Base-by-base conservation (phyloP, 805 yeast species). In the Wickerhamiella brachini region DNA sequence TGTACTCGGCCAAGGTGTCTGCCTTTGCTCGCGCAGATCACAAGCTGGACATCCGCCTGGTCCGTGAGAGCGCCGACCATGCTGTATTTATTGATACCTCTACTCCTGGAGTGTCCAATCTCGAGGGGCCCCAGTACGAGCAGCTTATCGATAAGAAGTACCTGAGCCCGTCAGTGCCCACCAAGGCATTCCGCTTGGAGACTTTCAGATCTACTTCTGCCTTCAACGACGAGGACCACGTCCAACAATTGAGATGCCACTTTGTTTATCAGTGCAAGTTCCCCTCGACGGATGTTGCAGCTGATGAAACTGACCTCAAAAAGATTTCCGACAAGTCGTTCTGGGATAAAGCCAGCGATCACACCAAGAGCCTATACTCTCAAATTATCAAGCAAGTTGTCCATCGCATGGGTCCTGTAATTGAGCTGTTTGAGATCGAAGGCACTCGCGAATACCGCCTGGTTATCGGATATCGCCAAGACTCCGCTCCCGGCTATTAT, bases 1-100 rank as follows among this genome's bases (percentile, higher is more conserved):
- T 90, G 50, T 90, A 90, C 68, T 85, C 96, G 34, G 89, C 97
- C 52, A 93, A 93, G 65, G 77, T 93, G 50, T 93, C 90, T 59
- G 95, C 95, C 7, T 85, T 75, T 63, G 83, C 93, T 3, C 75
- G 81, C 47, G 76, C 70, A 52, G 71, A 73, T 62, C 57, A 68
- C 64, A 69, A 71, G 55, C 81, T 82, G 20, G 76, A 80, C 57
- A 81, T 90, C 56, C 85, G 82, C 56, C 85, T 87, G 65, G 82
- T 81, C 64, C 76, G 88, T 56, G 89, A 86, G 65, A 76, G 78
- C 45, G 82, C 78, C 17, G 89, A 84, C 64, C 95, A 87, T 62
- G 96, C 96, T 1, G 93, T 87, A 37, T 93, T 84, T 65, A 85
- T 90, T 66, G 95, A 86, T 63, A 80, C 94, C 34, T 72, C 80